phyloP scores from a whole-genome alignment of 73 alveolate genomes.

The Tetrahymena borealis region DNA sequence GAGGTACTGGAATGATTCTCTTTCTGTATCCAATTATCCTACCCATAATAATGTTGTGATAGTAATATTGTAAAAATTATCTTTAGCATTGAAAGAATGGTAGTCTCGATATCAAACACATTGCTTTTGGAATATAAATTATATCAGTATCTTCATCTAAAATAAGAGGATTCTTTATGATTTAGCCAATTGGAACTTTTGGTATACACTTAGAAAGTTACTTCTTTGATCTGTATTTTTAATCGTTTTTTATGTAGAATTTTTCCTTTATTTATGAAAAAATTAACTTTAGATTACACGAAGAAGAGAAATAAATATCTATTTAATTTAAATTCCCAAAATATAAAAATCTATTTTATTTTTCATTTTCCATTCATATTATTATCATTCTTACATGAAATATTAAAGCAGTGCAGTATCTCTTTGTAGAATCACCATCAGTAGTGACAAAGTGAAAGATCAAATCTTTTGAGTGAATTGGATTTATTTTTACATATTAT shows the following conservation, averaged over 20 bases:
- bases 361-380: neutral
- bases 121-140: constrained; percentile 34
- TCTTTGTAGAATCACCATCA: neutral
- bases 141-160: constrained; percentile 38
- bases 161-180: constrained; percentile 30
- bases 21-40: neutral
- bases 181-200: constrained; percentile 15
- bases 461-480: neutral
- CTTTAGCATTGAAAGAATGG: constrained; percentile 24
- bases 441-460: neutral
- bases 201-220: constrained; percentile 28
- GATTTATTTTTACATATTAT: neutral
- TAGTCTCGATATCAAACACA: neutral
- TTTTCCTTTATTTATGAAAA: neutral
- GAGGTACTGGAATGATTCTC: neutral
- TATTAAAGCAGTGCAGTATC: neutral
- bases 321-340: neutral
- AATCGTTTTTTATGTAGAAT: constrained; percentile 18
- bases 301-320: neutral
- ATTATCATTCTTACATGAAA: neutral
- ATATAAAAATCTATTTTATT: neutral
- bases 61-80: constrained; percentile 18
- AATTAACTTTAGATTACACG: neutral
- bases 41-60: constrained; percentile 24
- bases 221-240: constrained; percentile 9